A percentile compares a stretch with the other conserved stretches of the same genome.
These are phyloP conservation scores for Paramyrothecium roridum DNA, from an alignment of 2,329 filamentous ascomycete genomes.

Conservation along the genomic window DNA sequence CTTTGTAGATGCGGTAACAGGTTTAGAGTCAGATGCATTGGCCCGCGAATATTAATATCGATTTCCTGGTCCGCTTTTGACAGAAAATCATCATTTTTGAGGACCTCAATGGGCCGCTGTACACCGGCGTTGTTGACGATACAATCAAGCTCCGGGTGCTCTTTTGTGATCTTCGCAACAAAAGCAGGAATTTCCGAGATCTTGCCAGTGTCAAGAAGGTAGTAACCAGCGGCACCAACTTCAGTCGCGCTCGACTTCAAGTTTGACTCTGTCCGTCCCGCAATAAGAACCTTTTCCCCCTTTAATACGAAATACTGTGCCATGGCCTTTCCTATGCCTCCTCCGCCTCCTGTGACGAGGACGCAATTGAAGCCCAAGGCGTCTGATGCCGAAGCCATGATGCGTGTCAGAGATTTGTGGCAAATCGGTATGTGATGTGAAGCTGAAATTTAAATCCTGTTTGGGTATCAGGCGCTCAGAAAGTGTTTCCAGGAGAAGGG, in stretches of 20 bases:
- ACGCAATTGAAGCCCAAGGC: slow-evolving; percentile 35
- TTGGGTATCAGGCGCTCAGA: too few relatives aligned
- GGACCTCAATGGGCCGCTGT: slow-evolving; percentile 48
- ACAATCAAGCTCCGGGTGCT: slow-evolving; percentile 51
- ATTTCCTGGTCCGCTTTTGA: slow-evolving; percentile 53
- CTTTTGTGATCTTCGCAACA: slow-evolving; percentile 36
- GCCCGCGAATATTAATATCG: slow-evolving; percentile 55
- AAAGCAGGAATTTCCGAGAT: slow-evolving; percentile 40
- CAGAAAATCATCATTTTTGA: slow-evolving; percentile 38
- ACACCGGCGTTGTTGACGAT: slow-evolving; percentile 59
- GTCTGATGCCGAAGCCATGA: not conserved
- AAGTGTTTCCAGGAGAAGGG: too few relatives aligned
- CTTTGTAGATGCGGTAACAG: slow-evolving; percentile 47
- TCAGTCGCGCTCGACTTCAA: slow-evolving; percentile 38
- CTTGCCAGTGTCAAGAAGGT: slow-evolving; percentile 48
- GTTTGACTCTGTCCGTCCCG: slow-evolving; percentile 52
- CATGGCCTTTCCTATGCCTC: slow-evolving; percentile 49
- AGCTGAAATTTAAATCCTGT: too few relatives aligned
- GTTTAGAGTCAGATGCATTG: slow-evolving; percentile 50
- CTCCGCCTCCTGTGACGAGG: slow-evolving; percentile 47
- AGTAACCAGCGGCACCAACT: slow-evolving; percentile 46
- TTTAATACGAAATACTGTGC: slow-evolving; percentile 41
- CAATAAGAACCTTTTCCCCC: slow-evolving; percentile 49
- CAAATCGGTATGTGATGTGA: too few relatives aligned
- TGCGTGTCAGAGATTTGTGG: not conserved